A percentile compares a stretch with the other conserved stretches of the same genome.
Evolutionary conservation across 116 monocot genomes (phyloP).

Genomic region (Phalaenopsis hybrid): DNA sequence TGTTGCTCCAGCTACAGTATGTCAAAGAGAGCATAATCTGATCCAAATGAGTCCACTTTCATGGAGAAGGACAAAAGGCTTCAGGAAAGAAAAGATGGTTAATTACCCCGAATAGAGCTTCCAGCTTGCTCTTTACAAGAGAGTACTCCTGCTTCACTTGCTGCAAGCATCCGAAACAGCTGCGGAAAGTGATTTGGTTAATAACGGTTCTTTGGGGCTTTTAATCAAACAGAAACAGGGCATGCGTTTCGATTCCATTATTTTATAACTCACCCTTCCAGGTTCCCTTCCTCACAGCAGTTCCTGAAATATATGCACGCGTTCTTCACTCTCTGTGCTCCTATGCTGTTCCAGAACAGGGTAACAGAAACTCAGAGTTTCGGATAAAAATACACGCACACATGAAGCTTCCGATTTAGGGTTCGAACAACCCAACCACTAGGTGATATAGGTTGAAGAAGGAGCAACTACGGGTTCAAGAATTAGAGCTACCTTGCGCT

Average conservation of each 20-base stretch:
- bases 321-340: conserved; percentile 57
- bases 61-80: not conserved
- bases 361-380: not conserved
- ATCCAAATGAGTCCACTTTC: not conserved
- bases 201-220: not conserved
- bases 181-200: conserved; percentile 12
- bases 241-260: not conserved
- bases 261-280: conserved; percentile 37
- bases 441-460: not conserved
- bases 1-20: conserved; percentile 57
- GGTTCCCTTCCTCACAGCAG: conserved; percentile 28
- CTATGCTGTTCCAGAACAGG: conserved; percentile 33
- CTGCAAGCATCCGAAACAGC: conserved; percentile 48
- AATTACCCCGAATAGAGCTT: conserved; percentile 41
- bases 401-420: too few species aligned
- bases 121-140: conserved; percentile 46
- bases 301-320: conserved; percentile 43
- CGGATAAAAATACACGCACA: too few species aligned
- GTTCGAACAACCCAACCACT: too few species aligned
- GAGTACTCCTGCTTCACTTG: conserved; percentile 45
- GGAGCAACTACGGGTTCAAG: not conserved
- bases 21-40: not conserved
- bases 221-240: not conserved
- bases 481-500: conserved; percentile 29
- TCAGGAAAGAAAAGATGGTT: conserved; percentile 1